phyloP scores from a whole-genome alignment of 129 eudicot genomes.

The Chrysanthemum lavandulifolium region DNA sequence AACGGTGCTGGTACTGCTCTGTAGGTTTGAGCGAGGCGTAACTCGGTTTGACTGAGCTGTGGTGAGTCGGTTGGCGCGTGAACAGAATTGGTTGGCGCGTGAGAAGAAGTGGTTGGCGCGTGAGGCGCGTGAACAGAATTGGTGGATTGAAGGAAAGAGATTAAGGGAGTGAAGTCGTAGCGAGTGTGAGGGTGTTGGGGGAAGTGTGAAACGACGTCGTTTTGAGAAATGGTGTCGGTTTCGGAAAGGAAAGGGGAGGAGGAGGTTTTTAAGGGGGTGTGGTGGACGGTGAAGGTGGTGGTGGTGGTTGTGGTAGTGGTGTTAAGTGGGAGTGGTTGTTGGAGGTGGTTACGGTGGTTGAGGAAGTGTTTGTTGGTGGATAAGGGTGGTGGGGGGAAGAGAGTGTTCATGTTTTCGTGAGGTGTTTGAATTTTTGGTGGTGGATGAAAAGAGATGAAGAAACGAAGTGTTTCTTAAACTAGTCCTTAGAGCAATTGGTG shows the following conservation, averaged over 20 bases:
- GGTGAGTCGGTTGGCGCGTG: too few relatives aligned
- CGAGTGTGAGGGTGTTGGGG: conserved; percentile 46
- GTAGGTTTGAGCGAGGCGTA: conserved; percentile 74
- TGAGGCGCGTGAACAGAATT: not conserved
- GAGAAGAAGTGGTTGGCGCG: conserved; percentile 18
- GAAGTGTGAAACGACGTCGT: conserved; percentile 48
- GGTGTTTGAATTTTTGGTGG: conserved; percentile 13
- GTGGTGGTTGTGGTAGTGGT: too few relatives aligned
- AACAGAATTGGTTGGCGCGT: conserved; percentile 32
- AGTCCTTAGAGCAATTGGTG: too few relatives aligned
- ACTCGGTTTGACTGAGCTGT: conserved; percentile 39
- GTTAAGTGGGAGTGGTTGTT: too few relatives aligned
- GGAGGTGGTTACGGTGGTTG: conserved; percentile 24
- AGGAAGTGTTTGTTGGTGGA: conserved; percentile 34
- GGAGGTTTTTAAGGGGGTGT: conserved; percentile 1
- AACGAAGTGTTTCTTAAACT: not conserved
- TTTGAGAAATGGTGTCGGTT: conserved; percentile 23
- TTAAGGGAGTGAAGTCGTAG: conserved; percentile 85
- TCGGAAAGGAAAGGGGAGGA: conserved; percentile 25
- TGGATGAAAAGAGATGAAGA: not conserved
- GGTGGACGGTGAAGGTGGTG: not conserved
- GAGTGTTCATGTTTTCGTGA: conserved; percentile 5
- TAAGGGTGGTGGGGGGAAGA: conserved; percentile 52
- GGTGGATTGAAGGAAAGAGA: conserved; percentile 56
- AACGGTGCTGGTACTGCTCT: conserved; percentile 76